Percentiles rank a stretch among this genome's conserved stretches.
Conservation (phyloP, 169 alveolate genomes). For the Eimeria mitis region DNA sequence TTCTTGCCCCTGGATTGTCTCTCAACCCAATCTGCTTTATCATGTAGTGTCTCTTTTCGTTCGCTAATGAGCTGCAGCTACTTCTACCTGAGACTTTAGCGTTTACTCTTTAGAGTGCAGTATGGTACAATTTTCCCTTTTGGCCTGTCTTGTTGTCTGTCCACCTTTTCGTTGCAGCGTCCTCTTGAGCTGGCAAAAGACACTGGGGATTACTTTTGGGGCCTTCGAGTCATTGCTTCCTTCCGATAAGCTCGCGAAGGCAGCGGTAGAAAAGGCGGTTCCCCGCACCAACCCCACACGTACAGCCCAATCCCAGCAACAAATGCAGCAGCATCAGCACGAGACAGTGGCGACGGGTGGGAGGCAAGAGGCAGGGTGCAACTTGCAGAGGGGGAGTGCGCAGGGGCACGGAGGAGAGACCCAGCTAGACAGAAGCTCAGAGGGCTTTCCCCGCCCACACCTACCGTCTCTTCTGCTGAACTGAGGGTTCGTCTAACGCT, state of each 20-base stretch:
- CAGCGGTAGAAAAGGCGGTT: background rate
- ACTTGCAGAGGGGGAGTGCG: background rate
- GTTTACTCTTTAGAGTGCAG: background rate
- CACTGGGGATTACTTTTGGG: constrained; percentile 45
- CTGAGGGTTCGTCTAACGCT: background rate
- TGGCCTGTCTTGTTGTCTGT: background rate
- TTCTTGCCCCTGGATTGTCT: background rate
- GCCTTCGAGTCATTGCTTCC: background rate
- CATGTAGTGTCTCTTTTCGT: background rate
- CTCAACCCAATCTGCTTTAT: background rate
- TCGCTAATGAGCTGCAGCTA: background rate
- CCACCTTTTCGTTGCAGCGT: background rate
- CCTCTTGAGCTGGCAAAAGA: constrained; percentile 19
- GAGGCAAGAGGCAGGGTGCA: background rate
- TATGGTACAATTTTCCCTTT: no score
- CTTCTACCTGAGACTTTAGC: background rate
- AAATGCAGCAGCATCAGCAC: background rate
- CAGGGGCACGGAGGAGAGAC: background rate
- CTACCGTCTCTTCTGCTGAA: constrained; percentile 18
- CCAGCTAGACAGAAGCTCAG: background rate
- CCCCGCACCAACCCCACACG: background rate
- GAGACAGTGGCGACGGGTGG: background rate
- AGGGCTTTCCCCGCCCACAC: background rate
- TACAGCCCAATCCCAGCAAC: background rate
- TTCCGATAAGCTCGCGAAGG: background rate